Conservation (phyloP, 148 eudicot species). For the Heliosperma pusillum region DNA sequence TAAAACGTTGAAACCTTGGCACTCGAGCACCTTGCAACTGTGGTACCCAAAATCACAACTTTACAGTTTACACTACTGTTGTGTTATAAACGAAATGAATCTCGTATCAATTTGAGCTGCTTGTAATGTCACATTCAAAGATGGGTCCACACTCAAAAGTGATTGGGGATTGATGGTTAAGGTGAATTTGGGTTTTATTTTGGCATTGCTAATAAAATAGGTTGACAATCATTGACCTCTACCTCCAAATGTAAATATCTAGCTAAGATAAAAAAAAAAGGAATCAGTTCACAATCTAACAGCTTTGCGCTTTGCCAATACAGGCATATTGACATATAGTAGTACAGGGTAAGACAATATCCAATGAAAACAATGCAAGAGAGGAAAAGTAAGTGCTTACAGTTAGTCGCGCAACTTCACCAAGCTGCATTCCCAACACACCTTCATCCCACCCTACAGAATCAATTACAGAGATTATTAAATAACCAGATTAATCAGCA, state of each 20-base stretch:
- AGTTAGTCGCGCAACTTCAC: slow-evolving; percentile 79
- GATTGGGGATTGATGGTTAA: neutral
- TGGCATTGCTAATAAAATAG: neutral
- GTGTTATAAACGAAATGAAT: no score
- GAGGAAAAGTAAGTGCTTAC: slow-evolving; percentile 35
- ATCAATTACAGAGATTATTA: slow-evolving; percentile 11
- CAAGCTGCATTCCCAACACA: slow-evolving; percentile 89
- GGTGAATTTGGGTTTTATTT: neutral
- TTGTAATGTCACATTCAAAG: no score
- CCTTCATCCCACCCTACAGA: slow-evolving; percentile 98
- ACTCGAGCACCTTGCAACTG: no score
- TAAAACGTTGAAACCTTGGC: no score
- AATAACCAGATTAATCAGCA: neutral
- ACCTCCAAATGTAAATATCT: no score
- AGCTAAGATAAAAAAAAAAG: no score
- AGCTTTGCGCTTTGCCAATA: neutral
- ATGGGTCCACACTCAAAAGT: no score
- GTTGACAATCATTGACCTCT: neutral
- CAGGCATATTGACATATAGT: neutral
- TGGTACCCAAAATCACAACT: no score
- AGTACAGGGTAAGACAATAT: neutral
- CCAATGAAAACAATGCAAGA: neutral
- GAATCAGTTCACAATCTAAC: neutral
- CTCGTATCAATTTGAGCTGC: no score
- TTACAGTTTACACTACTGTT: no score